Conservation (phyloP, 306 rosid species). For the Acacia acuminata region DNA sequence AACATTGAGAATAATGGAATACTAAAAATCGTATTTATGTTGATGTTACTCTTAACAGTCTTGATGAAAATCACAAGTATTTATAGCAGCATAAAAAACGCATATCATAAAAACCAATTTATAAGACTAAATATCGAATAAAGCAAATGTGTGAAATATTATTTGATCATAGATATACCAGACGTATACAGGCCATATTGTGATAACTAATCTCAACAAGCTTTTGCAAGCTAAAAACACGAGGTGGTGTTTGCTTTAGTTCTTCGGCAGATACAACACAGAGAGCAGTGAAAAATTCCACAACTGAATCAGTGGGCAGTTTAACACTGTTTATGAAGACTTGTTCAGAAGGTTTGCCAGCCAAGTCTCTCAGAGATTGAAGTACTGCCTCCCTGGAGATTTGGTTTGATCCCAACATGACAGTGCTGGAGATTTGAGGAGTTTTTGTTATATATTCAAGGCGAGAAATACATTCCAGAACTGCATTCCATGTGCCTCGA, state of each 20-base stretch:
- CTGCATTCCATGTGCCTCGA: slow-evolving; percentile 98
- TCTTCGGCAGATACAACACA: slow-evolving; percentile 99
- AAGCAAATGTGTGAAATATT: slow-evolving; percentile 25
- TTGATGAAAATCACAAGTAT: background rate
- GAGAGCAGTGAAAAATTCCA: slow-evolving; percentile 94
- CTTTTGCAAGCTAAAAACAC: slow-evolving; percentile 98
- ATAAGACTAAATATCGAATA: slow-evolving; percentile 13
- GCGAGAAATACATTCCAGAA: slow-evolving; percentile 95
- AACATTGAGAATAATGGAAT: background rate
- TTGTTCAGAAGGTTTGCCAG: slow-evolving; percentile 96
- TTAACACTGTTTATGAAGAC: slow-evolving; percentile 90
- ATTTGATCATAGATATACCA: slow-evolving; percentile 58
- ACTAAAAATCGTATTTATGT: background rate
- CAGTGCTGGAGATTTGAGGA: slow-evolving; percentile 79
- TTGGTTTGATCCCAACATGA: slow-evolving; percentile 95
- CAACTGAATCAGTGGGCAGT: slow-evolving; percentile 92
- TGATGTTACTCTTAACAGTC: background rate
- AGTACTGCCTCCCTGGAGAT: slow-evolving; percentile 92
- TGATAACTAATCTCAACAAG: slow-evolving; percentile 98
- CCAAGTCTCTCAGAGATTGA: slow-evolving; percentile 87
- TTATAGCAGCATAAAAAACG: slow-evolving; percentile 17
- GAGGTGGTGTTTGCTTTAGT: slow-evolving; percentile 91
- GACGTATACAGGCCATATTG: slow-evolving; percentile 96
- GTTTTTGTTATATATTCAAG: slow-evolving; percentile 83
- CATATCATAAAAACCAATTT: slow-evolving; percentile 8